phyloP scores from a whole-genome alignment of 2,329 filamentous ascomycete species.

The Colletotrichum chlorophyti region DNA sequence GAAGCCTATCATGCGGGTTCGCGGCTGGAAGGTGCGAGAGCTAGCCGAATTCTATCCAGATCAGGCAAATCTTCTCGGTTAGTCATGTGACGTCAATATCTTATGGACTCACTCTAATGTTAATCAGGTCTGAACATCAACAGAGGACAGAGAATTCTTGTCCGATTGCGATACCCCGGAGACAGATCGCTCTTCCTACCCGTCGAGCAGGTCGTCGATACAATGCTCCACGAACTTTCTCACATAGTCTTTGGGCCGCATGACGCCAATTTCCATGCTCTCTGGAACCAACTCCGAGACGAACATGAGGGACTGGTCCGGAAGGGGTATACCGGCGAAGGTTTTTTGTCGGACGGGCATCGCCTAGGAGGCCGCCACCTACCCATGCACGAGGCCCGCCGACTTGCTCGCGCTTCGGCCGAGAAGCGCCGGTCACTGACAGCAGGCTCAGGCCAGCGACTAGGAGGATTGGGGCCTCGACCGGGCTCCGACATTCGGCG shows the following conservation, averaged over 20 bases:
- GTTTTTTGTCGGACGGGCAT: conserved; percentile 79
- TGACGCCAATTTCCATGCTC: conserved; percentile 79
- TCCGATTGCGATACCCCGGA: conserved; percentile 79
- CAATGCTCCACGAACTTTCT: conserved; percentile 92
- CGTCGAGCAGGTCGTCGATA: conserved; percentile 82
- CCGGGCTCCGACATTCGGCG: conserved; percentile 73
- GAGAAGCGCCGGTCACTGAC: conserved; percentile 69
- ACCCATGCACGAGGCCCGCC: conserved; percentile 75
- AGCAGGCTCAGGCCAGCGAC: conserved; percentile 70
- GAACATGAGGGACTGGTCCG: conserved; percentile 78
- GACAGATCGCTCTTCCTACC: conserved; percentile 81
- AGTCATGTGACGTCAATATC: conserved; percentile 25
- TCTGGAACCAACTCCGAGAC: conserved; percentile 90
- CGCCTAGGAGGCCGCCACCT: conserved; percentile 72
- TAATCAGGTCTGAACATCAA: conserved; percentile 77
- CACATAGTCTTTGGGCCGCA: conserved; percentile 88
- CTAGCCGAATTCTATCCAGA: conserved; percentile 87
- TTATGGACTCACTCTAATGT: not conserved
- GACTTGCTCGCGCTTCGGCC: conserved; percentile 75
- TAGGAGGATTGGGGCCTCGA: conserved; percentile 67
- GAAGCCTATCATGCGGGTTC: conserved; percentile 92
- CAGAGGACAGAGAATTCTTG: conserved; percentile 77
- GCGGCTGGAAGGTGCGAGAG: conserved; percentile 79
- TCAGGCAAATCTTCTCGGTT: conserved; percentile 75
- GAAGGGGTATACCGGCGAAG: conserved; percentile 91